Evolutionary conservation across 1,284 basidiomycete genomes (phyloP).

Genomic region (Tylopilus sp.): DNA sequence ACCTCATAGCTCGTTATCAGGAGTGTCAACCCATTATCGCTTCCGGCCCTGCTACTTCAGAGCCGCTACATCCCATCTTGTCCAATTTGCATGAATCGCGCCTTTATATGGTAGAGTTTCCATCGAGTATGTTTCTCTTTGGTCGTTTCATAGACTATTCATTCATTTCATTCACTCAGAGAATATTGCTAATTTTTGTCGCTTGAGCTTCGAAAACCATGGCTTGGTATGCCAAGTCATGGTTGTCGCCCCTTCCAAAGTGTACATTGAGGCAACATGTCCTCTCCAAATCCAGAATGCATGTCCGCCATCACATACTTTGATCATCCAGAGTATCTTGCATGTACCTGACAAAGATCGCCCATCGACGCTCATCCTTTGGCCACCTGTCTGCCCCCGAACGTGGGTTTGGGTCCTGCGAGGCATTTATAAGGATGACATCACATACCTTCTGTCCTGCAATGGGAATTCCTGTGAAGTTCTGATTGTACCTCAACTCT

Average conservation of each 20-base stretch:
- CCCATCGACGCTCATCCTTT: no score
- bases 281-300: neutral
- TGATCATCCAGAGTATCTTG: no score
- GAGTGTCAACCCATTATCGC: no score
- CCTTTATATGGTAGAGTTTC: constrained; percentile 1
- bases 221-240: neutral
- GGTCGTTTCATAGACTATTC: neutral
- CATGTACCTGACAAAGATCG: no score
- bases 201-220: neutral
- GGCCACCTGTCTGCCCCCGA: neutral
- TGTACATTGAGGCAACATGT: neutral
- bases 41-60: neutral
- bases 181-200: constrained; percentile 1
- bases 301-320: neutral
- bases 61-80: neutral
- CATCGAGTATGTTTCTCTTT: neutral
- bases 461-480: neutral
- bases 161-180: neutral
- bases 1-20: neutral
- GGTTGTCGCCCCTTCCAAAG: neutral
- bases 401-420: neutral
- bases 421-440: neutral
- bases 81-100: neutral
- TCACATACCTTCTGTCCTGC: neutral
- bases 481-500: neutral